These are phyloP conservation scores for Candida sp. DNA, from an alignment of 1,139 yeast genomes.

Conservation along the genomic window DNA sequence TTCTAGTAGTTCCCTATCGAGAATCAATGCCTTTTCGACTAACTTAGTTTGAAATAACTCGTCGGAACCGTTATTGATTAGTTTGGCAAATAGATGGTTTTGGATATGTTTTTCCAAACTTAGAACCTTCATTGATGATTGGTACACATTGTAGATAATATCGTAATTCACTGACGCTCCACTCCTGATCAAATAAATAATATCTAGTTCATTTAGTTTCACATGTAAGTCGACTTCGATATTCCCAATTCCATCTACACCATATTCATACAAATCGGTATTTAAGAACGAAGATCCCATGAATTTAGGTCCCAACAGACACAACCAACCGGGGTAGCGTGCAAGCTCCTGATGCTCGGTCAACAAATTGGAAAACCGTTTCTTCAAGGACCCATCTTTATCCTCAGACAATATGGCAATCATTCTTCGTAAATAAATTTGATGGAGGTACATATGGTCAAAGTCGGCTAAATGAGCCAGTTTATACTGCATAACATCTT, in stretches of 20 bases:
- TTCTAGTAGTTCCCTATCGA: not conserved
- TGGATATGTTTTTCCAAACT: not conserved
- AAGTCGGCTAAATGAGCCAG: not conserved
- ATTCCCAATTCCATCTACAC: not conserved
- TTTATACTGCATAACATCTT: not conserved
- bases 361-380: not conserved
- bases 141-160: not conserved
- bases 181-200: not conserved
- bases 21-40: not conserved
- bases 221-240: not conserved
- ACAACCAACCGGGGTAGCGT: constrained; percentile 1
- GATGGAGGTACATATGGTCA: constrained; percentile 1
- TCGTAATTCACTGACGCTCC: not conserved
- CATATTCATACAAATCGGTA: not conserved
- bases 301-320: constrained; percentile 2
- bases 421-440: constrained; percentile 1
- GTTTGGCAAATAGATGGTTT: not conserved
- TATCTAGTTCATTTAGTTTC: constrained; percentile 1
- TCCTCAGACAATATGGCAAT: not conserved
- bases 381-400: not conserved
- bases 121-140: not conserved
- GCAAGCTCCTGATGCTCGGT: not conserved
- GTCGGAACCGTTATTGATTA: not conserved
- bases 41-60: not conserved
- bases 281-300: not conserved